Conservation (phyloP, 768 basidiomycete genomes). For the Boletus eberwhitei region DNA sequence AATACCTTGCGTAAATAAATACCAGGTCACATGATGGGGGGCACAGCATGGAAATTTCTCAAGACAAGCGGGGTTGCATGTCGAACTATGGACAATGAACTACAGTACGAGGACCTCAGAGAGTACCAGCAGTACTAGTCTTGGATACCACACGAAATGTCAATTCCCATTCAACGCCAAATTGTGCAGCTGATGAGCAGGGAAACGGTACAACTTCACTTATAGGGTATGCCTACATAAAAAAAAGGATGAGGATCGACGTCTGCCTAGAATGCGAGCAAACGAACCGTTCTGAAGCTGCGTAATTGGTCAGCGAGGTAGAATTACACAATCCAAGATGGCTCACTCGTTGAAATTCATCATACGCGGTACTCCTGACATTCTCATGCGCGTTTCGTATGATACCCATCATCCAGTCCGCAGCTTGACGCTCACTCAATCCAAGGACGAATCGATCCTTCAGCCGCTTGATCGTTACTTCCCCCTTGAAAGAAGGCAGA, state of each 20-base stretch:
- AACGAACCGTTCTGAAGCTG: constrained; percentile 49
- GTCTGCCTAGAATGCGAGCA: not conserved
- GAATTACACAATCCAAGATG: not conserved
- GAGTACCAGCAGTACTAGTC: not conserved
- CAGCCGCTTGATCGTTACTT: constrained; percentile 83
- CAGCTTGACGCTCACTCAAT: constrained; percentile 85
- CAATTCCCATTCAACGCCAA: not conserved
- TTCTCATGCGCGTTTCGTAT: constrained; percentile 96
- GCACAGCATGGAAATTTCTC: no score
- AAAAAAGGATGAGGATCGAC: not conserved
- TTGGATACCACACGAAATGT: not conserved
- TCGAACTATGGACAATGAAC: not conserved
- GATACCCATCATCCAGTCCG: constrained; percentile 87
- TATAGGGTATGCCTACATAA: constrained; percentile 30
- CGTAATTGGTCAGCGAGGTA: constrained; percentile 4
- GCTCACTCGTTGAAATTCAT: constrained; percentile 88
- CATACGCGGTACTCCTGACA: constrained; percentile 87
- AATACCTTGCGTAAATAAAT: no score
- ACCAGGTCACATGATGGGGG: no score
- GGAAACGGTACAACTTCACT: constrained; percentile 10
- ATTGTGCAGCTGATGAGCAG: not conserved
- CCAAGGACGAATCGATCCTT: constrained; percentile 82
- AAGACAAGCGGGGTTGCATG: no score
- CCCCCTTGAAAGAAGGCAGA: constrained; percentile 96
- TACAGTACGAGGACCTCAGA: not conserved